Evolutionary conservation across 2,329 filamentous ascomycete genomes (phyloP).

Genomic region (Emergomyces africanus): DNA sequence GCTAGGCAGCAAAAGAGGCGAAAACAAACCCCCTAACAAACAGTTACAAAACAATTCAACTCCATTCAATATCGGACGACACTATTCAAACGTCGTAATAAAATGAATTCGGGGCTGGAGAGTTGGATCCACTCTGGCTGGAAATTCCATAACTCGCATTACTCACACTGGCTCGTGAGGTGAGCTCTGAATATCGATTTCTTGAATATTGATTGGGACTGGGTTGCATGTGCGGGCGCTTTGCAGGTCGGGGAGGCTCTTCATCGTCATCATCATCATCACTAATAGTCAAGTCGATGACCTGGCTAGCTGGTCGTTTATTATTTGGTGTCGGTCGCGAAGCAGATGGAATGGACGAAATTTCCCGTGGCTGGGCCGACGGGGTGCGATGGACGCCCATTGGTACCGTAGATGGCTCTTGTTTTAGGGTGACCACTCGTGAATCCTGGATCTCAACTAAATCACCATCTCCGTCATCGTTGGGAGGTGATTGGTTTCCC

Average conservation of each 20-base stretch:
- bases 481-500: slow-evolving; percentile 25
- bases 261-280: slow-evolving; percentile 42
- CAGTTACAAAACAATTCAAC: too few species aligned
- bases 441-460: slow-evolving; percentile 38
- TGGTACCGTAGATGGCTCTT: slow-evolving; percentile 17
- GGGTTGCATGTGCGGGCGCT: slow-evolving; percentile 17
- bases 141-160: slow-evolving; percentile 11
- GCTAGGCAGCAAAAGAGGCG: background rate
- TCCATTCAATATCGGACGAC: background rate
- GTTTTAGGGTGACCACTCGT: slow-evolving; percentile 24
- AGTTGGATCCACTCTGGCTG: slow-evolving; percentile 10
- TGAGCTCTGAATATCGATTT: slow-evolving; percentile 4
- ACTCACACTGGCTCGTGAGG: slow-evolving; percentile 13
- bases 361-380: slow-evolving; percentile 24
- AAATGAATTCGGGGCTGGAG: slow-evolving; percentile 5
- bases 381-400: slow-evolving; percentile 19
- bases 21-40: background rate
- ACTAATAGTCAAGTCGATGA: slow-evolving; percentile 44
- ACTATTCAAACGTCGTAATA: slow-evolving; percentile 9
- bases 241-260: slow-evolving; percentile 26
- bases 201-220: slow-evolving; percentile 8
- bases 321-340: slow-evolving; percentile 18
- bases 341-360: slow-evolving; percentile 27
- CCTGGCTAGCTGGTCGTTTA: slow-evolving; percentile 35
- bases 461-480: slow-evolving; percentile 38